These are phyloP conservation scores for Solanum hybrid DNA, from an alignment of 305 asterid species.

Conservation along the genomic window DNA sequence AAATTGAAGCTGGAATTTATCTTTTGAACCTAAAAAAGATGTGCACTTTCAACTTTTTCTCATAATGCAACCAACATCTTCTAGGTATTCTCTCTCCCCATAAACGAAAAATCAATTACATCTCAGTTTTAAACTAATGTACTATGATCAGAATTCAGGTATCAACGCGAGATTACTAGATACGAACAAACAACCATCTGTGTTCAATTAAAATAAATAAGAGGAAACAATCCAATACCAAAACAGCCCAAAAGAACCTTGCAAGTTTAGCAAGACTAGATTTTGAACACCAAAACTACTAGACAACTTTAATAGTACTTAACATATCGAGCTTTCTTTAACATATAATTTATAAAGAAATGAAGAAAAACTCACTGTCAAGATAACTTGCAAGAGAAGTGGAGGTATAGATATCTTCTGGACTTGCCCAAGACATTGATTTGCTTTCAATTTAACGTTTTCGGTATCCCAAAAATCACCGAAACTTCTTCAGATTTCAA, in stretches of 20 bases:
- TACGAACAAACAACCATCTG: neutral
- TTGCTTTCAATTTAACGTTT: slow-evolving; percentile 22
- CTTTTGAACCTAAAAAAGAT: neutral
- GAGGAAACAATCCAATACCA: neutral
- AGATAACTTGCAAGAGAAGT: slow-evolving; percentile 94
- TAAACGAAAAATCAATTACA: neutral
- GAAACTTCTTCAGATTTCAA: slow-evolving; percentile 17
- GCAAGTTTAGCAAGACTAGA: neutral
- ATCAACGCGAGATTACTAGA: neutral
- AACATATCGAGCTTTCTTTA: neutral
- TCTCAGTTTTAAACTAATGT: neutral
- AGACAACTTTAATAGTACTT: neutral
- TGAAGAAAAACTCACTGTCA: slow-evolving; percentile 51
- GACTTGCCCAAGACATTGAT: slow-evolving; percentile 88
- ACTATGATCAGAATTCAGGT: neutral
- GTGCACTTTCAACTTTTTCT: neutral
- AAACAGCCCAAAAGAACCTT: neutral
- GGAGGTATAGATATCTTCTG: slow-evolving; percentile 76
- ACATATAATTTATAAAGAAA: neutral
- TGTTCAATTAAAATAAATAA: neutral
- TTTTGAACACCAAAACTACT: neutral
- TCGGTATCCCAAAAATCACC: slow-evolving; percentile 42
- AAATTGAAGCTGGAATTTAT: neutral
- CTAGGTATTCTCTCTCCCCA: neutral
- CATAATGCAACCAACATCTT: neutral